Percentiles rank a stretch among this genome's conserved stretches.
Conservation (phyloP, 1,139 yeast species). For the Saccharomyces hybrid region DNA sequence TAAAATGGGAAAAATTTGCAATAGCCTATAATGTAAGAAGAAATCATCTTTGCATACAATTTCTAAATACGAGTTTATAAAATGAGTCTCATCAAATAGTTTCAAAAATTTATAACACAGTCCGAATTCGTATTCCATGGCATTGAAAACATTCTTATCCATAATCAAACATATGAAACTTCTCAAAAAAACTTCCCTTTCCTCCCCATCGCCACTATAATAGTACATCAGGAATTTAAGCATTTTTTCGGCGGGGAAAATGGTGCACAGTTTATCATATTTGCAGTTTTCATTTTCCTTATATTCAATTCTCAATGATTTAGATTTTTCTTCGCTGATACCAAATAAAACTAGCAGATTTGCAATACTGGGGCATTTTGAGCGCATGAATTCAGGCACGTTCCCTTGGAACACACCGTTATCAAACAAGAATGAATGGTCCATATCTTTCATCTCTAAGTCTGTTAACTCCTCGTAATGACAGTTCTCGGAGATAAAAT, state of each 20-base stretch:
- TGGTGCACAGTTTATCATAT: slow-evolving; percentile 17
- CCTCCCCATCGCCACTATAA: slow-evolving; percentile 6
- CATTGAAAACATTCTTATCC: slow-evolving; percentile 26
- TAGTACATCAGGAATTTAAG: slow-evolving; percentile 8
- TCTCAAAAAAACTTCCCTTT: slow-evolving; percentile 6
- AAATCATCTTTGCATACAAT: slow-evolving; percentile 17
- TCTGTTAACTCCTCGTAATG: slow-evolving; percentile 1
- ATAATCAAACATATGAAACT: slow-evolving; percentile 21
- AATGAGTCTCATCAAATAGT: not conserved
- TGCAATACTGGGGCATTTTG: slow-evolving; percentile 2
- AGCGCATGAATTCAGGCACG: slow-evolving; percentile 2
- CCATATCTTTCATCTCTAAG: slow-evolving; percentile 4
- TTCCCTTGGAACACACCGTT: not conserved
- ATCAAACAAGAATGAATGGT: not conserved
- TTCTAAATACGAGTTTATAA: slow-evolving; percentile 12
- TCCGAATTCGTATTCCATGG: slow-evolving; percentile 12
- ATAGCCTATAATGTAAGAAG: slow-evolving; percentile 22
- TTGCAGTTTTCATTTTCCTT: slow-evolving; percentile 6
- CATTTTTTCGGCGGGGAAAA: slow-evolving; percentile 21
- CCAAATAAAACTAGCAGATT: slow-evolving; percentile 17
- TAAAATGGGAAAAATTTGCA: slow-evolving; percentile 17
- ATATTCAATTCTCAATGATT: slow-evolving; percentile 2
- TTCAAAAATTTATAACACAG: slow-evolving; percentile 13
- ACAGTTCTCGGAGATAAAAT: slow-evolving; percentile 17
- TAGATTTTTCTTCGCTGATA: slow-evolving; percentile 7